phyloP scores from a whole-genome alignment of 75 land plant genomes.

The Chamaecyparis obtusa region DNA sequence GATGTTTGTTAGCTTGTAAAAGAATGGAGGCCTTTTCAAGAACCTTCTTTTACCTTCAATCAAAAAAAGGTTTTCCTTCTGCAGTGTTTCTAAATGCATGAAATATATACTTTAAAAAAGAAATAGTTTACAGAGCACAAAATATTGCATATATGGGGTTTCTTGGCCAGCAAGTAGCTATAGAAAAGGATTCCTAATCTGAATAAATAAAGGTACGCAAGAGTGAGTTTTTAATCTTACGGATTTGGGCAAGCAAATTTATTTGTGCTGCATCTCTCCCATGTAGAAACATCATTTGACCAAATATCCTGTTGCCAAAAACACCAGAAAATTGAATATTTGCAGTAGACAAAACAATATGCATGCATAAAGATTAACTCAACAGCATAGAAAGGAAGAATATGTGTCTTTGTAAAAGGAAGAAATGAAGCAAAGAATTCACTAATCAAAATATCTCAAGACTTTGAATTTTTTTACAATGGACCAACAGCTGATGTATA shows the following conservation, averaged over 20 bases:
- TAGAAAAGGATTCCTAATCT: background rate
- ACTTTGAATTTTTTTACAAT: background rate
- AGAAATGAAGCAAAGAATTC: background rate
- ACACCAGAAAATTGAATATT: background rate
- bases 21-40: no score
- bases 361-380: background rate
- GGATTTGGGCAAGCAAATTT: constrained; percentile 49
- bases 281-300: constrained; percentile 28
- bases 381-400: background rate
- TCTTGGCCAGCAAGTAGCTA: background rate
- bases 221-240: constrained; percentile 33
- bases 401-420: background rate
- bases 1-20: no score
- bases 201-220: background rate
- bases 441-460: background rate
- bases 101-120: background rate
- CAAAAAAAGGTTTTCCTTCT: background rate
- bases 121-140: background rate
- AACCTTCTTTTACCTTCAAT: no score
- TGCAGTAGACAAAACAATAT: background rate
- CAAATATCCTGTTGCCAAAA: constrained; percentile 34
- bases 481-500: background rate
- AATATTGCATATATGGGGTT: background rate
- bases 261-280: constrained; percentile 41
- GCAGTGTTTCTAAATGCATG: background rate